Evolutionary conservation across 495 filamentous ascomycete genomes (phyloP).

Genomic region (Halenospora varia): DNA sequence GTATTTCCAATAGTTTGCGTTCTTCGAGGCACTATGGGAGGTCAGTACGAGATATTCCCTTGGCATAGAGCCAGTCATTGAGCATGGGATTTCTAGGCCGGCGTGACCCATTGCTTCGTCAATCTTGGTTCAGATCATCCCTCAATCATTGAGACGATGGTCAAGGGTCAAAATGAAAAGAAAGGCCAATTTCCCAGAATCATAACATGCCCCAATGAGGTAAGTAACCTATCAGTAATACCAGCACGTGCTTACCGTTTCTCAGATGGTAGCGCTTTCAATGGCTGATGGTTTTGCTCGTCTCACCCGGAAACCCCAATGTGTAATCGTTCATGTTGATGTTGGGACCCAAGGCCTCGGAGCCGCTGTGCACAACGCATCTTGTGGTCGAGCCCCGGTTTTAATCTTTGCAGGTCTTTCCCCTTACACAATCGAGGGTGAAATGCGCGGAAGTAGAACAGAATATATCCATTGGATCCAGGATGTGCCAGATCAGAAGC

Average conservation of each 20-base stretch:
- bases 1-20: conserved; percentile 56
- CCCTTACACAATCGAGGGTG: conserved; percentile 87
- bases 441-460: conserved; percentile 80
- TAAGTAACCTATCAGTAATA: conserved; percentile 25
- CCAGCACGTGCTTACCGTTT: conserved; percentile 3
- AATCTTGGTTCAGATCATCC: conserved; percentile 62
- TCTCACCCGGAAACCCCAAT: conserved; percentile 78
- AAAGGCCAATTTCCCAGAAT: conserved; percentile 73
- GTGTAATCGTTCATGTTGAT: conserved; percentile 93
- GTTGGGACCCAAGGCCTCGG: conserved; percentile 89
- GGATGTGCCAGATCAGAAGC: conserved; percentile 91
- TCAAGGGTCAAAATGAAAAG: conserved; percentile 69
- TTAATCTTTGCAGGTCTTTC: conserved; percentile 88
- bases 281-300: conserved; percentile 96
- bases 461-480: conserved; percentile 99
- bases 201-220: conserved; percentile 92
- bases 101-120: conserved; percentile 86
- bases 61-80: background rate
- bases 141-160: conserved; percentile 88
- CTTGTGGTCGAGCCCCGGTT: conserved; percentile 79
- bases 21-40: conserved; percentile 95
- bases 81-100: conserved; percentile 41
- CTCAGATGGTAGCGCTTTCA: conserved; percentile 92
- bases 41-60: conserved; percentile 10
- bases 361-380: conserved; percentile 90